Conservation (phyloP, 441 rosid species). For the Bruguiera hainesii region DNA sequence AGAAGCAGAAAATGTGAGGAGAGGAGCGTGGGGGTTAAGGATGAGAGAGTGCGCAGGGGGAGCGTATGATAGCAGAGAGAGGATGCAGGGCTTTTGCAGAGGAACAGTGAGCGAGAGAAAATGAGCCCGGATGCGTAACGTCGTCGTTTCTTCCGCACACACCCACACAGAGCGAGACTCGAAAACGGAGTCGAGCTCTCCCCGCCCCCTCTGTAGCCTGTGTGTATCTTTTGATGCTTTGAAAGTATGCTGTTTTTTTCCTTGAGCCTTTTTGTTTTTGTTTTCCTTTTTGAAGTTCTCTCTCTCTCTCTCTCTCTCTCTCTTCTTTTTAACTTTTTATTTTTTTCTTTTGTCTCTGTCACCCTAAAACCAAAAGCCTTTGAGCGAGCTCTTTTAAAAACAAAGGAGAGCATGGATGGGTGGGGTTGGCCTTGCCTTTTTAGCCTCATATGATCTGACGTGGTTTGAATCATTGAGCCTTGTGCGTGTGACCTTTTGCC, state of each 20-base stretch:
- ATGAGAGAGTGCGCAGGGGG: slow-evolving; percentile 3
- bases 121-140: slow-evolving; percentile 10
- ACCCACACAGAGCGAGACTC: too few relatives aligned
- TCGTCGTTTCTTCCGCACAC: background rate
- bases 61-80: slow-evolving; percentile 13
- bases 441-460: slow-evolving; percentile 22
- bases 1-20: background rate
- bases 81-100: background rate
- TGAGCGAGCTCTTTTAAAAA: slow-evolving; percentile 32
- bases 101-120: background rate
- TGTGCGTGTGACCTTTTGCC: slow-evolving; percentile 20
- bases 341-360: background rate
- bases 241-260: too few relatives aligned
- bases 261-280: too few relatives aligned
- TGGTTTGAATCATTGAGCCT: slow-evolving; percentile 39
- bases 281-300: too few relatives aligned
- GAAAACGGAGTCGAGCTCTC: too few relatives aligned
- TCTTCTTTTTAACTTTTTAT: background rate
- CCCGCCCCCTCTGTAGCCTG: too few relatives aligned
- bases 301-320: too few relatives aligned
- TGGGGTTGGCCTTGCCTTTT: slow-evolving; percentile 22
- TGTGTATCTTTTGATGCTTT: too few relatives aligned
- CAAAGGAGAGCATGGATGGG: slow-evolving; percentile 6
- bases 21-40: background rate
- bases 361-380: slow-evolving; percentile 11